A percentile compares a stretch with the other conserved stretches of the same genome.
phyloP scores from a whole-genome alignment of 2,329 filamentous ascomycete species.

The Endothia cerciana region DNA sequence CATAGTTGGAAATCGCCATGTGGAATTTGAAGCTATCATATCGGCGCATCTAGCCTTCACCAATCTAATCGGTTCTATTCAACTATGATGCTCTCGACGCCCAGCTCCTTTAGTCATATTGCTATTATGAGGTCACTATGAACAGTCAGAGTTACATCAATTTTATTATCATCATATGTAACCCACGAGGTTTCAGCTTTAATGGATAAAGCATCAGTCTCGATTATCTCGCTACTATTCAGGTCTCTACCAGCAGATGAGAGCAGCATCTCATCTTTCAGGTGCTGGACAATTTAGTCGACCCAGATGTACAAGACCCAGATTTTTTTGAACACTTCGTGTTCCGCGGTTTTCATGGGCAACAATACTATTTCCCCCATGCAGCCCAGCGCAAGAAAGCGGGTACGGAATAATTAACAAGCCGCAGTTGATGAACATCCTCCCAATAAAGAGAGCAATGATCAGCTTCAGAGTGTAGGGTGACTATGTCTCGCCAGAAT shows the following conservation, averaged over 20 bases:
- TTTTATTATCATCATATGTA: background rate
- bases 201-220: constrained; percentile 40
- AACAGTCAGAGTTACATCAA: constrained; percentile 32
- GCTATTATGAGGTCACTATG: constrained; percentile 29
- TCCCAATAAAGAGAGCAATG: background rate
- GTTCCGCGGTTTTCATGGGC: too few relatives aligned
- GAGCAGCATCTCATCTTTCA: constrained; percentile 38
- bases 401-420: constrained; percentile 40
- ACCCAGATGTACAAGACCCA: constrained; percentile 40
- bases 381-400: constrained; percentile 36
- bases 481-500: constrained; percentile 43
- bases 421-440: constrained; percentile 39
- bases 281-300: constrained; percentile 31
- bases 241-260: constrained; percentile 29
- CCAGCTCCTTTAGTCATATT: constrained; percentile 44
- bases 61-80: constrained; percentile 40
- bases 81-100: constrained; percentile 40
- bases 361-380: too few relatives aligned
- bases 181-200: constrained; percentile 41
- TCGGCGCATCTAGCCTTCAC: constrained; percentile 44
- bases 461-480: constrained; percentile 30
- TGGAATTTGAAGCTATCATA: constrained; percentile 45
- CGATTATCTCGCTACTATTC: constrained; percentile 24
- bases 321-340: too few relatives aligned
- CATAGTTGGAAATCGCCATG: constrained; percentile 41